Evolutionary conservation across 805 yeast species (phyloP).

Genomic region (Nakazawaea anatomiae): DNA sequence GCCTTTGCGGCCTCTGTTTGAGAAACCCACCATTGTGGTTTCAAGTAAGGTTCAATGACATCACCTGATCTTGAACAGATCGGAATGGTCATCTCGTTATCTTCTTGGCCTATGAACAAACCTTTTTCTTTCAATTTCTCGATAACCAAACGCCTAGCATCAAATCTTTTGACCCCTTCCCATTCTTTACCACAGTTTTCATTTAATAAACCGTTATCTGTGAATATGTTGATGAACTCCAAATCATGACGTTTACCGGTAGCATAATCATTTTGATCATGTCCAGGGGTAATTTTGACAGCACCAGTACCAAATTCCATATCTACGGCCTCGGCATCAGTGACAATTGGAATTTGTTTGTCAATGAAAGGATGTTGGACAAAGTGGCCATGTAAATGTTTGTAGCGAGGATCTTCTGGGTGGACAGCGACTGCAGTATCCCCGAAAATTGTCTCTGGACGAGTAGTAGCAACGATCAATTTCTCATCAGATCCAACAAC

Average conservation of each 20-base stretch:
- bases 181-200: constrained; percentile 86
- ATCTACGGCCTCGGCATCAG: constrained; percentile 92
- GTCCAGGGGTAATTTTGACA: constrained; percentile 98
- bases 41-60: constrained; percentile 90
- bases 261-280: constrained; percentile 93
- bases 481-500: constrained; percentile 83
- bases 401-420: constrained; percentile 90
- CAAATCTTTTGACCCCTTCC: constrained; percentile 88
- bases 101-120: constrained; percentile 76
- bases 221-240: constrained; percentile 83
- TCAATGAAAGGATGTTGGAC: constrained; percentile 87
- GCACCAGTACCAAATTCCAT: constrained; percentile 99
- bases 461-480: constrained; percentile 91
- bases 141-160: constrained; percentile 83
- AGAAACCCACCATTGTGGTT: constrained; percentile 99
- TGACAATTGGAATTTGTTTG: constrained; percentile 78
- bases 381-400: constrained; percentile 89
- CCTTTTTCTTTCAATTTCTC: constrained; percentile 71
- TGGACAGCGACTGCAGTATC: constrained; percentile 98
- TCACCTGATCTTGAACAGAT: constrained; percentile 95
- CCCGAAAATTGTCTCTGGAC: constrained; percentile 98
- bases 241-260: constrained; percentile 93
- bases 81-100: constrained; percentile 95
- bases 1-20: constrained; percentile 84
- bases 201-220: constrained; percentile 88